Conservation (phyloP, 768 basidiomycete genomes). For the Lactarius indigo region DNA sequence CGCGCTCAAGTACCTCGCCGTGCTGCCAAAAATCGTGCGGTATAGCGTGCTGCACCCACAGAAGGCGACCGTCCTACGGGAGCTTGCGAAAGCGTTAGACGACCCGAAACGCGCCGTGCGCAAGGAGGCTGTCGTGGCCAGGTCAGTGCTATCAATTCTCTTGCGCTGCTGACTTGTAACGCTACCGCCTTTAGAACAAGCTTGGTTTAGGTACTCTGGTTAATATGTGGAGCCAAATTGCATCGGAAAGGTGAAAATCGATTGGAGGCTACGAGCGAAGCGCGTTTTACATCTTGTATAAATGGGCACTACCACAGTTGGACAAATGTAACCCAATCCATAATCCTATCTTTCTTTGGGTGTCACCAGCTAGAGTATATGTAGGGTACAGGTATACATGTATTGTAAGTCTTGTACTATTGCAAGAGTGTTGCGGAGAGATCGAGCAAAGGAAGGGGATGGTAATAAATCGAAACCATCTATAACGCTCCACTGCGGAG, state of each 20-base stretch:
- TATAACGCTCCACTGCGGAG: background rate
- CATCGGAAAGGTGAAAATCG: background rate
- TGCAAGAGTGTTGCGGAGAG: slow-evolving; percentile 12
- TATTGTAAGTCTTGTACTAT: slow-evolving; percentile 17
- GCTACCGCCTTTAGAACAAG: slow-evolving; percentile 2
- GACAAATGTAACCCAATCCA: background rate
- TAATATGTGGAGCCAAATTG: slow-evolving; percentile 5
- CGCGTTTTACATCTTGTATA: background rate
- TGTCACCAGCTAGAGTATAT: slow-evolving; percentile 8
- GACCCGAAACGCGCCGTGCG: slow-evolving; percentile 86
- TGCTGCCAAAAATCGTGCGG: slow-evolving; percentile 71
- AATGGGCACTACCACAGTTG: background rate
- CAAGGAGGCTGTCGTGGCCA: slow-evolving; percentile 83
- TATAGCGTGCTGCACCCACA: slow-evolving; percentile 82
- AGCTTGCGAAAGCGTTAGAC: slow-evolving; percentile 73
- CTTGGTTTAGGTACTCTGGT: slow-evolving; percentile 23
- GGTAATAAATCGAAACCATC: slow-evolving; percentile 2
- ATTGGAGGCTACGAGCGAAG: background rate
- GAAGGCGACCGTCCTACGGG: slow-evolving; percentile 68
- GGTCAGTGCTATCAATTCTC: slow-evolving; percentile 33
- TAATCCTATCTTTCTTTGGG: background rate
- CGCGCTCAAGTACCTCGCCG: slow-evolving; percentile 70
- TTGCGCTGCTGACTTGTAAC: background rate
- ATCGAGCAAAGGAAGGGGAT: slow-evolving; percentile 15
- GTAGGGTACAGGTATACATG: slow-evolving; percentile 23